Evolutionary conservation across 257 asterid species (phyloP).

Genomic region (Primulina huaijiensis): DNA sequence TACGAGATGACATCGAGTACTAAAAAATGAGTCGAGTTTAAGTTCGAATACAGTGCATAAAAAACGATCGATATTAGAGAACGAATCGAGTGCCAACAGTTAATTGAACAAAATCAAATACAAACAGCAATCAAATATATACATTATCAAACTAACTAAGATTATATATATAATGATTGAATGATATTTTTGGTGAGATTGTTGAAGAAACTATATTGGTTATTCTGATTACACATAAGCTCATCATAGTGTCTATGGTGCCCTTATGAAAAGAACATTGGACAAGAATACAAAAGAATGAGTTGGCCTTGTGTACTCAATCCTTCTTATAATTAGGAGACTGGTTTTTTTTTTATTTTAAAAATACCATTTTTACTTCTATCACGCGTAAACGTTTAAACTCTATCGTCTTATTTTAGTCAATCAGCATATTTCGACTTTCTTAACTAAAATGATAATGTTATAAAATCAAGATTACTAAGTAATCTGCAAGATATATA

Average conservation of each 20-base stretch:
- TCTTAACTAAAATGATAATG: too few species aligned
- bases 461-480: too few species aligned
- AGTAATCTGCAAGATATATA: background rate
- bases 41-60: background rate
- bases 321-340: conserved; percentile 24
- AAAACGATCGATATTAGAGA: too few species aligned
- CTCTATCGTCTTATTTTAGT: too few species aligned
- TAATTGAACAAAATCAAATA: too few species aligned
- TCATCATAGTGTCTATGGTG: conserved; percentile 24
- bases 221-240: conserved; percentile 15
- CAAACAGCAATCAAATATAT: too few species aligned
- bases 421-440: too few species aligned
- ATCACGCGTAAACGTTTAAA: too few species aligned
- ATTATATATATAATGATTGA: too few species aligned
- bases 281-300: conserved; percentile 33
- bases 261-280: conserved; percentile 26
- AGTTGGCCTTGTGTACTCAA: conserved; percentile 35
- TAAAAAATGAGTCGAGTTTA: background rate
- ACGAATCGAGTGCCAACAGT: too few species aligned
- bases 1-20: too few species aligned
- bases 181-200: background rate
- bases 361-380: background rate
- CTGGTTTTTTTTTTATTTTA: background rate
- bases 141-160: too few species aligned
- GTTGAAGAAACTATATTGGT: conserved; percentile 16